These are phyloP conservation scores for Hyphopichia pseudoburtonii DNA, from an alignment of 1,139 yeast genomes.

Conservation along the genomic window DNA sequence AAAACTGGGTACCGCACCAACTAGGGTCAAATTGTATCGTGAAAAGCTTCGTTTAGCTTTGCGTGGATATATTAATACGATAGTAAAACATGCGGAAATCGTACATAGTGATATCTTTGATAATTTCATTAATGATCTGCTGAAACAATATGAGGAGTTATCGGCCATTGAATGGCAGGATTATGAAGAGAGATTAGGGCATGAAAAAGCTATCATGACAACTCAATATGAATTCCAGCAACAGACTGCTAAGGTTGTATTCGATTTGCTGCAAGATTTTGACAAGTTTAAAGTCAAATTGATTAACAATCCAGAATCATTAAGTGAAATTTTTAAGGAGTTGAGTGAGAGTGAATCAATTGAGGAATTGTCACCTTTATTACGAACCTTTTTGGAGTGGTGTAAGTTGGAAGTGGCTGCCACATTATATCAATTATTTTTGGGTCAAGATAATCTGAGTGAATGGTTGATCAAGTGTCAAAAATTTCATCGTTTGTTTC, in stretches of 20 bases:
- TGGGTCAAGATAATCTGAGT: constrained; percentile 77
- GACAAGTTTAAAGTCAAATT: constrained; percentile 55
- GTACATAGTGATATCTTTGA: constrained; percentile 50
- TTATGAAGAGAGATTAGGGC: constrained; percentile 51
- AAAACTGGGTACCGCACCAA: constrained; percentile 15
- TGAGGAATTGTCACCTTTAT: constrained; percentile 64
- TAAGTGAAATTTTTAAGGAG: constrained; percentile 59
- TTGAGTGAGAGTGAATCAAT: constrained; percentile 55
- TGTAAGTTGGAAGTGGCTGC: constrained; percentile 80
- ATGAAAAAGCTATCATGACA: constrained; percentile 58
- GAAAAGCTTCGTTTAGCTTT: constrained; percentile 77
- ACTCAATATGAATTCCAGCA: constrained; percentile 77
- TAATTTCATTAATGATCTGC: constrained; percentile 49
- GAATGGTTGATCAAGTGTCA: constrained; percentile 70
- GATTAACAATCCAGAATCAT: constrained; percentile 46
- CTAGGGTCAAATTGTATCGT: constrained; percentile 17
- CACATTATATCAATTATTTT: constrained; percentile 72
- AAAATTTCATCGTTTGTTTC: constrained; percentile 71
- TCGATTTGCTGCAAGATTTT: constrained; percentile 49
- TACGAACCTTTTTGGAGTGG: constrained; percentile 76
- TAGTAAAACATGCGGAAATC: constrained; percentile 56
- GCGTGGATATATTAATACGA: constrained; percentile 63
- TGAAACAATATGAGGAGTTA: constrained; percentile 24
- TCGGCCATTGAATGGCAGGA: constrained; percentile 51
- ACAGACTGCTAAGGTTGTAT: constrained; percentile 50